Percentiles rank a stretch among this genome's conserved stretches.
Evolutionary conservation across 1,284 basidiomycete genomes (phyloP).

Genomic region (Ganoderma meredithae): DNA sequence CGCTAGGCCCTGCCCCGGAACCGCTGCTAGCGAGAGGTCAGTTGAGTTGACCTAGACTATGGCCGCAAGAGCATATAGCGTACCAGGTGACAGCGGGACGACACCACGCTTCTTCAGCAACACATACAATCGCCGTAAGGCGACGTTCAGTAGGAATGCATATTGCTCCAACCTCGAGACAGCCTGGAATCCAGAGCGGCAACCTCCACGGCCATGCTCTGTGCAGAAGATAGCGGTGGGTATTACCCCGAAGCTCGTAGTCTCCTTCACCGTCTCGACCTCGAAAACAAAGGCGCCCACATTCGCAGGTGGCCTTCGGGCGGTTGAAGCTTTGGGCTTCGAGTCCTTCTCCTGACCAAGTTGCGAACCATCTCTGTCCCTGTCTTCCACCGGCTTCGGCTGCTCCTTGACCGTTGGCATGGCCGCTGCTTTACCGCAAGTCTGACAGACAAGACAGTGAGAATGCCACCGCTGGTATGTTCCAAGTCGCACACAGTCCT

Average conservation of each 20-base stretch:
- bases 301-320: conserved; percentile 79
- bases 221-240: conserved; percentile 79
- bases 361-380: conserved; percentile 25
- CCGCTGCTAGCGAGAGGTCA: conserved; percentile 41
- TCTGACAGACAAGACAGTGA: conserved; percentile 84
- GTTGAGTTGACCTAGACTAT: conserved; percentile 16
- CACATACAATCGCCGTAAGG: conserved; percentile 90
- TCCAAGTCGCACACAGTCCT: conserved; percentile 94
- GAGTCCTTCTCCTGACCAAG: conserved; percentile 46
- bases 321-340: conserved; percentile 64
- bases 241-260: conserved; percentile 71
- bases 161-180: conserved; percentile 98
- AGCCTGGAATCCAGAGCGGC: conserved; percentile 83
- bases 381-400: conserved; percentile 35
- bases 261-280: conserved; percentile 67
- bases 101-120: conserved; percentile 93
- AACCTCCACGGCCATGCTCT: conserved; percentile 74
- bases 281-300: conserved; percentile 82
- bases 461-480: conserved; percentile 98
- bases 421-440: conserved; percentile 83
- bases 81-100: conserved; percentile 81
- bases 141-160: conserved; percentile 96
- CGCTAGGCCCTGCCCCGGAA: conserved; percentile 43
- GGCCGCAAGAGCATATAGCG: conserved; percentile 37
- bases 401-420: conserved; percentile 62